A percentile compares a stretch with the other conserved stretches of the same genome.
These are phyloP conservation scores for Trypanosoma vivax DNA, from an alignment of 208 protist genomes.

Conservation along the genomic window DNA sequence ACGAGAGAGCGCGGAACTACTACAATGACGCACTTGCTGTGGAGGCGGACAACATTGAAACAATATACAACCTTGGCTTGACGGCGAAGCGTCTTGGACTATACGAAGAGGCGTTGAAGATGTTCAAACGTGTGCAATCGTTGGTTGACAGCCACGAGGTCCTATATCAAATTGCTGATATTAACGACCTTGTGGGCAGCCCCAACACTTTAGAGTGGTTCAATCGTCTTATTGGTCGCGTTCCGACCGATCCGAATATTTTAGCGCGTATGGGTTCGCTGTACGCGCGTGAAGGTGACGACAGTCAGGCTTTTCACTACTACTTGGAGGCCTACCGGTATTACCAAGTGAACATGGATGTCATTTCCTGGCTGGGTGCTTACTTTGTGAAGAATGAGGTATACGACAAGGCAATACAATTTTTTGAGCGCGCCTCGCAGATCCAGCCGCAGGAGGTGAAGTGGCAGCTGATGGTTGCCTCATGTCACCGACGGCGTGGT, in stretches of 20 bases:
- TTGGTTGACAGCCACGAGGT: constrained; percentile 93
- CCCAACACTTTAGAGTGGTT: constrained; percentile 74
- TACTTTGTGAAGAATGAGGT: constrained; percentile 96
- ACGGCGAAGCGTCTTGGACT: constrained; percentile 85
- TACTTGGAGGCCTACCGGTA: constrained; percentile 95
- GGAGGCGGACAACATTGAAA: constrained; percentile 96
- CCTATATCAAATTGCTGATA: constrained; percentile 92
- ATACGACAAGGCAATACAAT: constrained; percentile 96
- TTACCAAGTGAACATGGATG: constrained; percentile 96
- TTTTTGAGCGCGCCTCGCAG: constrained; percentile 94
- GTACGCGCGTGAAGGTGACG: constrained; percentile 88
- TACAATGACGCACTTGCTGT: constrained; percentile 94
- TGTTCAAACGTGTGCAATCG: constrained; percentile 92
- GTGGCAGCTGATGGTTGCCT: constrained; percentile 96
- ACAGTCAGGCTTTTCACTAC: constrained; percentile 92
- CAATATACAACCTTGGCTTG: constrained; percentile 96
- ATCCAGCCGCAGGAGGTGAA: constrained; percentile 95
- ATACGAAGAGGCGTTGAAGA: constrained; percentile 90
- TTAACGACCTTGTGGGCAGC: constrained; percentile 84
- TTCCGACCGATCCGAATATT: constrained; percentile 93
- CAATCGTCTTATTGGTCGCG: constrained; percentile 76
- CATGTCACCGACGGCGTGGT: constrained; percentile 91
- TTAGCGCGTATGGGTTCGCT: constrained; percentile 90
- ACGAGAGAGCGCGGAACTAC: constrained; percentile 88
- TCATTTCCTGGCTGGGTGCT: constrained; percentile 95